Conservation (phyloP, 2,329 filamentous ascomycete species). For the Aspergillus fijiensis region DNA sequence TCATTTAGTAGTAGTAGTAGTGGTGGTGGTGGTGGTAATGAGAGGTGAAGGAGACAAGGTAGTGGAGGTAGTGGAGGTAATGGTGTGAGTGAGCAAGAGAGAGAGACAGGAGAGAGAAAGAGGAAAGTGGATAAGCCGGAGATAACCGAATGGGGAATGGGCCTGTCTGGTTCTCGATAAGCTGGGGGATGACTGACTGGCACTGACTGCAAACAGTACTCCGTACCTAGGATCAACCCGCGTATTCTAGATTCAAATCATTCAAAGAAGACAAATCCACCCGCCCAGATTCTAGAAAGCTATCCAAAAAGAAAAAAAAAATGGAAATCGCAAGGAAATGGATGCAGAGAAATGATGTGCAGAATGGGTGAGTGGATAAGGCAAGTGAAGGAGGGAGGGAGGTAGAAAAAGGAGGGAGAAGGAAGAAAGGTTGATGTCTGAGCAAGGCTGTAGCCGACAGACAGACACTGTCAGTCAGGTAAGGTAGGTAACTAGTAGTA, state of each 20-base stretch:
- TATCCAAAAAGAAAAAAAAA: too few species aligned
- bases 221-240: neutral
- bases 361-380: too few species aligned
- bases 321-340: too few species aligned
- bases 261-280: constrained; percentile 19
- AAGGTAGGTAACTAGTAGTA: neutral
- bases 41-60: too few species aligned
- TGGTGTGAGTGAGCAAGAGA: too few species aligned
- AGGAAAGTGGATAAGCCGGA: constrained; percentile 28
- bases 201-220: constrained; percentile 27
- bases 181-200: neutral
- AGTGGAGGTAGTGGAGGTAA: too few species aligned
- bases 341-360: too few species aligned
- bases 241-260: constrained; percentile 24
- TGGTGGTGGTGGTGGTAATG: too few species aligned
- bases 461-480: neutral
- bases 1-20: too few species aligned
- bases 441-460: too few species aligned
- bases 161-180: too few species aligned
- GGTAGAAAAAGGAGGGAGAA: constrained; percentile 5
- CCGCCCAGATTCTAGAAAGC: constrained; percentile 8
- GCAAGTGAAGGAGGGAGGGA: constrained; percentile 1
- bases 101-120: neutral
- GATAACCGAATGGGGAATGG: constrained; percentile 26
- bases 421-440: neutral